A percentile compares a stretch with the other conserved stretches of the same genome.
Evolutionary conservation across 306 rosid genomes (phyloP).

Genomic region (Biancaea sappan): DNA sequence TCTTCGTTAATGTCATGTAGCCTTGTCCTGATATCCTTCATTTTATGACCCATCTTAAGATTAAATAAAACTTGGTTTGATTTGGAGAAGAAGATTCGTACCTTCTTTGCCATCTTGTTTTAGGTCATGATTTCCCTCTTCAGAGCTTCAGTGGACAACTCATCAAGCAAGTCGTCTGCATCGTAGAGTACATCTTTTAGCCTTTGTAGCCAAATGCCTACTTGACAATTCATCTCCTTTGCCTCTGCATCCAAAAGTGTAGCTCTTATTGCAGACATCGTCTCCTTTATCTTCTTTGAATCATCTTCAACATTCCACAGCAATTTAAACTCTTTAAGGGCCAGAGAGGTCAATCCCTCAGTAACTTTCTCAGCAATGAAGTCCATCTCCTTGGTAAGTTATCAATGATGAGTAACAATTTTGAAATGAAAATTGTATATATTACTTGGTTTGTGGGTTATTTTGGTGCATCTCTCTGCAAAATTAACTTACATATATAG

Average conservation of each 20-base stretch:
- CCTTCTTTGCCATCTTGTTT: background rate
- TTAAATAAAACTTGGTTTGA: constrained; percentile 17
- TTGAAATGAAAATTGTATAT: background rate
- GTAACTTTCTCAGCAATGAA: constrained; percentile 23
- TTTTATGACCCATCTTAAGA: constrained; percentile 24
- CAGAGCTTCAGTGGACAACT: constrained; percentile 21
- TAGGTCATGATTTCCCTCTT: background rate
- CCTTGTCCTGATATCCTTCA: constrained; percentile 31
- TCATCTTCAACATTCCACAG: constrained; percentile 27
- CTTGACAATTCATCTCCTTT: background rate
- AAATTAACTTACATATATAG: too few relatives aligned
- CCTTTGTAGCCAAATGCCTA: constrained; percentile 33
- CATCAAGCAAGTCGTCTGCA: constrained; percentile 46
- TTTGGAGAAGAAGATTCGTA: constrained; percentile 27
- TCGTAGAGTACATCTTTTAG: constrained; percentile 39
- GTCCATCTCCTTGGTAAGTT: constrained; percentile 27
- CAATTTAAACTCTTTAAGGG: constrained; percentile 20
- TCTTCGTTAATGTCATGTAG: constrained; percentile 29
- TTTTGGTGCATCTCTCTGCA: too few relatives aligned
- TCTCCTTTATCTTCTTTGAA: constrained; percentile 19
- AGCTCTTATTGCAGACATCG: constrained; percentile 14
- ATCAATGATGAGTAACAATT: too few relatives aligned
- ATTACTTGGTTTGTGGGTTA: background rate
- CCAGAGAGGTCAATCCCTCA: background rate
- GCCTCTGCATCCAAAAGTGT: constrained; percentile 41